These are phyloP conservation scores for Xylariaceae sp. DNA, from an alignment of 2,329 filamentous ascomycete genomes.

Conservation along the genomic window DNA sequence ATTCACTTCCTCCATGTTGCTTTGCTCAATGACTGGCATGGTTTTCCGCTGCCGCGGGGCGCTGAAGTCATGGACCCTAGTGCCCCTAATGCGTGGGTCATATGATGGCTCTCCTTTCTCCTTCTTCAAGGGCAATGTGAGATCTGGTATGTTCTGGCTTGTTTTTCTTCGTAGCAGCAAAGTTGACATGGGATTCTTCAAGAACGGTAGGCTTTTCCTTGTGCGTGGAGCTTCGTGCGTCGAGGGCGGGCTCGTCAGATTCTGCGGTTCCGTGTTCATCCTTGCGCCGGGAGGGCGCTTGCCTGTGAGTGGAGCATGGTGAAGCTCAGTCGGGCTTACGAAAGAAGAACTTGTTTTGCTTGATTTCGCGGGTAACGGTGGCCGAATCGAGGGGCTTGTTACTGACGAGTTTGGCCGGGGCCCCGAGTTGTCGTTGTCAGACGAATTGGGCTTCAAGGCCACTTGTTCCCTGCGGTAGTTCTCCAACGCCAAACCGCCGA, in stretches of 20 bases:
- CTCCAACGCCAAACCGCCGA: conserved; percentile 50
- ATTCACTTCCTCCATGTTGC: conserved; percentile 10
- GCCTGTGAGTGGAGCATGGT: conserved; percentile 31
- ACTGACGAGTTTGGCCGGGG: conserved; percentile 10
- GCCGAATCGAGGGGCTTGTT: conserved; percentile 23
- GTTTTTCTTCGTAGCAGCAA: conserved; percentile 54
- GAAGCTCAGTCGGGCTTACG: conserved; percentile 45
- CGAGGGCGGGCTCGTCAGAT: conserved; percentile 24
- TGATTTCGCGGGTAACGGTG: conserved; percentile 23
- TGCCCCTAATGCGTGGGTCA: conserved; percentile 62
- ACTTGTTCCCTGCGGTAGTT: conserved; percentile 43
- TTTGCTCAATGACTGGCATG: conserved; percentile 26
- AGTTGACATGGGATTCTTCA: conserved; percentile 57
- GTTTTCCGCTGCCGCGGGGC: conserved; percentile 49
- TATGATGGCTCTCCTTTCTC: conserved; percentile 44
- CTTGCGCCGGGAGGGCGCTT: conserved; percentile 41
- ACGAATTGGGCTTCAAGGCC: conserved; percentile 13
- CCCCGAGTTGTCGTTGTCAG: conserved; percentile 13
- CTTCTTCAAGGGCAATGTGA: conserved; percentile 36
- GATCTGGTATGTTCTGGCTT: conserved; percentile 43
- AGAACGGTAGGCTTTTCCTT: conserved; percentile 52
- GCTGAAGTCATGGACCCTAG: conserved; percentile 62
- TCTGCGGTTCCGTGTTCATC: conserved; percentile 34
- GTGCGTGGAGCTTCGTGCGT: conserved; percentile 39
- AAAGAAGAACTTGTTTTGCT: conserved; percentile 40